Base-by-base conservation (phyloP, 768 basidiomycete genomes). In the Lepiota brunneoincarnata region DNA sequence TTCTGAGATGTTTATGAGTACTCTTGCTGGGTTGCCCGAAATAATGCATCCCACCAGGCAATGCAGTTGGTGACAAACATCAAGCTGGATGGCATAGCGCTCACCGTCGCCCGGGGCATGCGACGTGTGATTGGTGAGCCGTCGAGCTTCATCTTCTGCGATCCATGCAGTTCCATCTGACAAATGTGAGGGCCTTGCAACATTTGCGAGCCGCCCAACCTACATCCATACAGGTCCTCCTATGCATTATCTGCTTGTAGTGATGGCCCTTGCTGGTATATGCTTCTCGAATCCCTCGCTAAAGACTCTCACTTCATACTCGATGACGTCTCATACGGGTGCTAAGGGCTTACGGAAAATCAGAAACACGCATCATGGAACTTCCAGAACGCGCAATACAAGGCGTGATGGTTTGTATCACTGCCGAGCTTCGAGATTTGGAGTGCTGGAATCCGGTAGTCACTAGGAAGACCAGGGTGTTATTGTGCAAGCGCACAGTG, bases 41-140 rank as follows among this genome's bases (percentile, higher is more conserved):
- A 9, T 31, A 37, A 35, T 37, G 12, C 15, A 11, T 35, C 64
- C 10, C 21, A 70, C 69, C 54, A 69, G 41, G 45, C 69, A 70
- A 53, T 68, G 67, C 6, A 68, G 57, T 41, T 67, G 62, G 41
- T 68, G 68, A 54, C 64, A 68, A 3, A n/a, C n/a, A n/a, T n/a
- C n/a, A n/a, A n/a, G n/a, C 6, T 58, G 49, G 7, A 64, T 49
- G 4, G 64, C 59, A 43, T 66, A 66, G 38, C 66, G 54, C 6
- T 60, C 61, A 38, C 63, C 56, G 24, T 67, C 61, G 2, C 61
- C 61, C 14, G 59, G 61, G 24, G 68, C 59, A 1, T 55, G 61
- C 2, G 67, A 65, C 31, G 53, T 54, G 46, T n/a, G n/a, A n/a
- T 66, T 68, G 7, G 56, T 55, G 4, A 68, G 49, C 17, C 55